Base-by-base conservation (phyloP, 192 early-diverging fungal genomes). In the Mortierella antarctica region DNA sequence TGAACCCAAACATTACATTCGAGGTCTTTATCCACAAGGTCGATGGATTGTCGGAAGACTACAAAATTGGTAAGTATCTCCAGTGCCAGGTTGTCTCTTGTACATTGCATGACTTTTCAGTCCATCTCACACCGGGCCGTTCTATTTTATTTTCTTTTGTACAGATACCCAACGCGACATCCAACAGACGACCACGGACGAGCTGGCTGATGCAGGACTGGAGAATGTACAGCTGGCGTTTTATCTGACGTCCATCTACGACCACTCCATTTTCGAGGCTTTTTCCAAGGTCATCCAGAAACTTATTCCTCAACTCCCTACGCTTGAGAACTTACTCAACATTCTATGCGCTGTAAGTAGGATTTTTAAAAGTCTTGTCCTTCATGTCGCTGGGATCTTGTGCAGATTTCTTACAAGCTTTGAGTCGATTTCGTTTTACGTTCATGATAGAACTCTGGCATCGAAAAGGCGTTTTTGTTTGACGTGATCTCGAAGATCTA, bases 21-120 rank as follows among this genome's bases (percentile, higher is more conserved):
- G 96, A 98, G 76, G 92, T 99, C 8, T 93, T 99, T 63, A 92
- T 99, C 59, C 95, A 99, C 87, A 99, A 99, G 86, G 93, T 97
- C 4, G 97, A 99, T 71, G 96, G 96, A 41, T 85, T 99, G 52
- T 94, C 93, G 0, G 96, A 98, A 72, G 97, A 99, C 70, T 93
- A 94, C 83, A 96, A 97, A 88, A 92, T 95, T 86, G 95, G 93
- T 94, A 82, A 42, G 79, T 12, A 1, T 5, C 42, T 20, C 18
- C 21, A 11, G 46, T 17, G 44, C 5, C 42, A 46, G 44, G 11
- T 47, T 51, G 55, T 17, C 18, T 4, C 4, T 3, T 39, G 20
- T 11, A 51, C 6, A 54, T 54, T 40, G 40, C 40, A 8, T 42
- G 6, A 48, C 21, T 2, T 7, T 0, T 14, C 31, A 51, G 49